phyloP scores from a whole-genome alignment of 257 asterid genomes.

The Fraxinus excelsior region DNA sequence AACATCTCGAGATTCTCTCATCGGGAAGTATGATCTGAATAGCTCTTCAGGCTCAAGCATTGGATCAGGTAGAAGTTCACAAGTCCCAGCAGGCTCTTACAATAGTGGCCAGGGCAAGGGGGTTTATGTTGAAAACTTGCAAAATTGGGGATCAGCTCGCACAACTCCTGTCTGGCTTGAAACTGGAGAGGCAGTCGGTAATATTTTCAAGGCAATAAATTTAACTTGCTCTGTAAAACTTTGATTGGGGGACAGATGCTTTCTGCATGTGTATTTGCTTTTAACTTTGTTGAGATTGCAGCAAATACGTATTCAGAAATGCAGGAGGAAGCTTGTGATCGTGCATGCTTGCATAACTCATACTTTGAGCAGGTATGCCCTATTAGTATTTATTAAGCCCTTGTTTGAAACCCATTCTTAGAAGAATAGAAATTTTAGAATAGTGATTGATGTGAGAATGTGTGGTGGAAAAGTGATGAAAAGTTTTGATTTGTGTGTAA shows the following conservation, averaged over 20 bases:
- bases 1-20: constrained; percentile 69
- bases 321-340: constrained; percentile 97
- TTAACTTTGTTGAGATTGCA: constrained; percentile 64
- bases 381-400: constrained; percentile 10
- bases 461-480: no score
- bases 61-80: constrained; percentile 85
- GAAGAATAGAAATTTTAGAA: no score
- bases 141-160: constrained; percentile 61
- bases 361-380: constrained; percentile 92
- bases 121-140: constrained; percentile 51
- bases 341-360: constrained; percentile 88
- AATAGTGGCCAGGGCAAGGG: constrained; percentile 56
- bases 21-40: constrained; percentile 62
- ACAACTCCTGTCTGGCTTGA: constrained; percentile 73
- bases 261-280: constrained; percentile 35
- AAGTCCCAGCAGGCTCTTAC: constrained; percentile 51
- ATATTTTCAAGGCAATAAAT: constrained; percentile 37
- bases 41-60: constrained; percentile 53
- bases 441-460: no score
- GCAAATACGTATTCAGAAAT: constrained; percentile 87
- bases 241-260: constrained; percentile 21
- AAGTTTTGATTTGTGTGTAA: no score
- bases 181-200: constrained; percentile 84
- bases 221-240: constrained; percentile 28
- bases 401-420: no score